A percentile compares a stretch with the other conserved stretches of the same genome.
These are phyloP conservation scores for Exserohilum rostratum DNA, from an alignment of 2,329 filamentous ascomycete genomes.

Conservation along the genomic window DNA sequence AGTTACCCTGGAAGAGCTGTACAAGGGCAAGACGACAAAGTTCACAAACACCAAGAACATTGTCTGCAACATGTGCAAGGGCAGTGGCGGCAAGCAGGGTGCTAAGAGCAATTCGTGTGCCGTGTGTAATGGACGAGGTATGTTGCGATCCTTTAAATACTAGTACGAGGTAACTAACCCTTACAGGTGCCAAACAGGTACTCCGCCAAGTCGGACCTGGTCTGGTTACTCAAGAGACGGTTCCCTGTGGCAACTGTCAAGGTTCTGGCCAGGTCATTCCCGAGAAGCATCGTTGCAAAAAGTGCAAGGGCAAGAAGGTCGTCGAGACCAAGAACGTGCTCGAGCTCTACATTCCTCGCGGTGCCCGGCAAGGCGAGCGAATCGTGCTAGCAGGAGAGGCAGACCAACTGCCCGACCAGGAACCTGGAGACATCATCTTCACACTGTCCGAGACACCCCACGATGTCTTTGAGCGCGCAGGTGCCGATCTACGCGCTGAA, in stretches of 20 bases:
- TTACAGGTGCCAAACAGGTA: constrained; percentile 69
- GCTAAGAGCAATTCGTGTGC: constrained; percentile 83
- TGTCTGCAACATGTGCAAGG: constrained; percentile 85
- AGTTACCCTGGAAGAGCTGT: constrained; percentile 90
- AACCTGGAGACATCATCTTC: constrained; percentile 92
- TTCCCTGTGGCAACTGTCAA: constrained; percentile 81
- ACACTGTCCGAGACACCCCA: constrained; percentile 82
- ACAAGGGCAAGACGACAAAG: constrained; percentile 98
- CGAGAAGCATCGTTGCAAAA: constrained; percentile 98
- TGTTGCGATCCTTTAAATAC: constrained; percentile 9
- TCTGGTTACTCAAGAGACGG: constrained; percentile 78
- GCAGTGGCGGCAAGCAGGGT: constrained; percentile 88
- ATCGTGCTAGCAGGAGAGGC: constrained; percentile 93
- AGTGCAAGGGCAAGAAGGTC: constrained; percentile 93
- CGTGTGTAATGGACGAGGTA: constrained; percentile 79
- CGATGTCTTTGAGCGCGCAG: constrained; percentile 79
- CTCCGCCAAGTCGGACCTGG: constrained; percentile 86
- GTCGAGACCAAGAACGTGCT: constrained; percentile 89
- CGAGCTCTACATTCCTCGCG: constrained; percentile 93
- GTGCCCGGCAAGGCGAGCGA: constrained; percentile 78
- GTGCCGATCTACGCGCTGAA: constrained; percentile 81
- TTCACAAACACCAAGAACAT: constrained; percentile 96
- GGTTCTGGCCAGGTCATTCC: constrained; percentile 87
- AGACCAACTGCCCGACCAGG: constrained; percentile 87
- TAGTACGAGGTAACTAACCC: constrained; percentile 19